Conservation (phyloP, 2,329 filamentous ascomycete species). For the Colletotrichum abscissum region DNA sequence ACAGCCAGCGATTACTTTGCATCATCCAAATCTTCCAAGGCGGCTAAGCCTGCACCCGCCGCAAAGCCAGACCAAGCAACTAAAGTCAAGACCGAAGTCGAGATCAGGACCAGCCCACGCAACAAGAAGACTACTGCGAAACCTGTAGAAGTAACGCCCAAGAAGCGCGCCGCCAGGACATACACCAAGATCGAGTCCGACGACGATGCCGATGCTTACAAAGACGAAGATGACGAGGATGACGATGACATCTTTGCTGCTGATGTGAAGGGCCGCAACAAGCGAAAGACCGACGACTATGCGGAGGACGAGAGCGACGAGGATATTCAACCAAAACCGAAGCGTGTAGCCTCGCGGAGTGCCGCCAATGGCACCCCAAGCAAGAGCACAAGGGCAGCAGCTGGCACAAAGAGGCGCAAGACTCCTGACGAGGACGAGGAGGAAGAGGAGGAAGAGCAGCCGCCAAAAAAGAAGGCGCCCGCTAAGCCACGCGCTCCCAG, state of each 20-base stretch:
- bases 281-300: slow-evolving; percentile 79
- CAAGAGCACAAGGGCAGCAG: slow-evolving; percentile 46
- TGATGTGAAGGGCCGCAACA: slow-evolving; percentile 73
- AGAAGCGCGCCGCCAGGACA: slow-evolving; percentile 55
- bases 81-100: slow-evolving; percentile 52
- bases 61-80: slow-evolving; percentile 54
- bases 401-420: slow-evolving; percentile 66
- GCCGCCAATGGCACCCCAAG: slow-evolving; percentile 7
- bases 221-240: slow-evolving; percentile 77
- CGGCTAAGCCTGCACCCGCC: slow-evolving; percentile 49
- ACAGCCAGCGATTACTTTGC: slow-evolving; percentile 70
- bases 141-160: slow-evolving; percentile 42
- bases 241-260: slow-evolving; percentile 87
- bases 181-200: slow-evolving; percentile 54
- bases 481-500: slow-evolving; percentile 69
- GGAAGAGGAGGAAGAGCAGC: slow-evolving; percentile 67
- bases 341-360: slow-evolving; percentile 60
- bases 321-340: slow-evolving; percentile 71
- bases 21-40: slow-evolving; percentile 55
- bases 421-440: slow-evolving; percentile 65
- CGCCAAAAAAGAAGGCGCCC: slow-evolving; percentile 68
- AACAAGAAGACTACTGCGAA: slow-evolving; percentile 53
- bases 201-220: slow-evolving; percentile 67
- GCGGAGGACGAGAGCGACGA: slow-evolving; percentile 80
- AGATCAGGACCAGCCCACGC: slow-evolving; percentile 65